Evolutionary conservation across 2,329 filamentous ascomycete species (phyloP).

Genomic region (Eurotiales sp.): DNA sequence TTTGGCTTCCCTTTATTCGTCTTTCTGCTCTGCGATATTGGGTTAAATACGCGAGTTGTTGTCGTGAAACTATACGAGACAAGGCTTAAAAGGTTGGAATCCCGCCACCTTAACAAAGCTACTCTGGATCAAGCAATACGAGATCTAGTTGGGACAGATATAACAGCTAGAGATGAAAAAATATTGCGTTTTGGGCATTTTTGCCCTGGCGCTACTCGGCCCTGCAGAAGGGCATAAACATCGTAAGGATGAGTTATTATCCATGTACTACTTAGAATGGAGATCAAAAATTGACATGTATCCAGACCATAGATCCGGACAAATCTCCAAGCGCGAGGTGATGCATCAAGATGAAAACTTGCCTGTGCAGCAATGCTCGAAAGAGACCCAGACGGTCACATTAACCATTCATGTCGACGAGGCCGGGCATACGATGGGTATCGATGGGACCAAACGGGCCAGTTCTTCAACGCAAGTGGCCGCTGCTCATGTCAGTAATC

Average conservation of each 20-base stretch:
- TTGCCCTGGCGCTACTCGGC: conserved; percentile 19
- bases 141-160: not conserved
- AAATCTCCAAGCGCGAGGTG: conserved; percentile 5
- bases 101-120: not conserved
- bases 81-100: not conserved
- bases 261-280: no score
- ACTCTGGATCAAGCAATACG: not conserved
- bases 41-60: not conserved
- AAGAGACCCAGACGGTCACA: conserved; percentile 11
- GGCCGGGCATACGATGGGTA: conserved; percentile 9
- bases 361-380: not conserved
- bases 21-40: not conserved
- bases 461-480: not conserved
- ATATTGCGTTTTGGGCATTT: conserved; percentile 19
- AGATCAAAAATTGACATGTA: conserved; percentile 3
- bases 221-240: conserved; percentile 21
- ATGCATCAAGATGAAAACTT: not conserved
- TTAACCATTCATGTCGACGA: conserved; percentile 13
- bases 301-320: not conserved
- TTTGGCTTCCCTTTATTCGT: no score
- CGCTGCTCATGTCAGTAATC: not conserved
- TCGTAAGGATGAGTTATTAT: conserved; percentile 19
- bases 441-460: conserved; percentile 1
- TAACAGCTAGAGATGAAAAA: conserved; percentile 15
- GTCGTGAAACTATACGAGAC: no score